Conservation (phyloP, 2,329 filamentous ascomycete species). For the Lecanicillium sp. region DNA sequence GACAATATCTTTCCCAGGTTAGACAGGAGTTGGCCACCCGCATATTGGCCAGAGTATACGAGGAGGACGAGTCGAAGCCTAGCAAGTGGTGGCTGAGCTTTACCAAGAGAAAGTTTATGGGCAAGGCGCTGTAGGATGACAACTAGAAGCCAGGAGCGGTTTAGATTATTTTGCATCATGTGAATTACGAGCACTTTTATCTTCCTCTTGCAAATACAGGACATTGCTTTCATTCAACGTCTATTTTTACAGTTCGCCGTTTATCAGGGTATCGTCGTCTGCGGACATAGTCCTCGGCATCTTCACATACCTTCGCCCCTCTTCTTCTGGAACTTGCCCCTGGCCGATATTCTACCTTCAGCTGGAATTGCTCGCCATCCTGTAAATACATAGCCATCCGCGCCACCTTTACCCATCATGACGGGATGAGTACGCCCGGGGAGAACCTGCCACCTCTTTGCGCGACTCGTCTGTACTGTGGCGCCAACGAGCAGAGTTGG, state of each 20-base stretch:
- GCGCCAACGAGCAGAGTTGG: slow-evolving; percentile 76
- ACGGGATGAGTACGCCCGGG: slow-evolving; percentile 87
- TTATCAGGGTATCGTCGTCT: background rate
- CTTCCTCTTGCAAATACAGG: background rate
- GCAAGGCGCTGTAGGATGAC: slow-evolving; percentile 64
- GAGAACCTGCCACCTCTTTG: slow-evolving; percentile 81
- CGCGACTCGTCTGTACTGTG: slow-evolving; percentile 71
- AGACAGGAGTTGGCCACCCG: slow-evolving; percentile 82
- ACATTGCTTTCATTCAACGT: background rate
- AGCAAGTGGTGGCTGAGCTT: slow-evolving; percentile 98
- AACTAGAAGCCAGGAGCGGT: background rate
- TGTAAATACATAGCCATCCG: slow-evolving; percentile 86
- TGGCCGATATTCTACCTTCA: slow-evolving; percentile 71
- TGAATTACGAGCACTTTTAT: background rate
- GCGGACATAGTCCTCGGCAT: background rate
- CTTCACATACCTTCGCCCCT: slow-evolving; percentile 38
- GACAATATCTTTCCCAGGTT: slow-evolving; percentile 87
- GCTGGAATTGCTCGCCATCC: slow-evolving; percentile 74
- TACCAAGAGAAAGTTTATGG: slow-evolving; percentile 99
- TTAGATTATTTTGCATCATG: too few relatives aligned
- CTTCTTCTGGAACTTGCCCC: slow-evolving; percentile 69
- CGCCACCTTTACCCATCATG: slow-evolving; percentile 83
- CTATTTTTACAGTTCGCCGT: background rate
- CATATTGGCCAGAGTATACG: slow-evolving; percentile 80
- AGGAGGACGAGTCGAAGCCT: slow-evolving; percentile 64